Evolutionary conservation across 345 rosid species (phyloP).

Genomic region (Eucalyptus tenuipes): DNA sequence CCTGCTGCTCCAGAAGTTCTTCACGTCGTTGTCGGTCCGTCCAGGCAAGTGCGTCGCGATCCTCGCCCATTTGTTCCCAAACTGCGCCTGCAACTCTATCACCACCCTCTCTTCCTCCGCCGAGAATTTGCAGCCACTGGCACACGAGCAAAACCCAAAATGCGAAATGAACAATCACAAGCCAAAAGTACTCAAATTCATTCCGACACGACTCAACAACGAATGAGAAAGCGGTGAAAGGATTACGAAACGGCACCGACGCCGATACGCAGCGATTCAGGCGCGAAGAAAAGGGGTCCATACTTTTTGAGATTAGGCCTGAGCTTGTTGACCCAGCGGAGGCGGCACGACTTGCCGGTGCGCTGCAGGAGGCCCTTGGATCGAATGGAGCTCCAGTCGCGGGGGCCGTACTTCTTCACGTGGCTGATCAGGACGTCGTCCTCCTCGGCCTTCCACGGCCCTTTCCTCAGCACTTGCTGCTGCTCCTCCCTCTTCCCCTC

Average conservation of each 20-base stretch:
- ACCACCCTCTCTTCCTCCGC: conserved; percentile 81
- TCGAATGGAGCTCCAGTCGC: conserved; percentile 99
- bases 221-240: not conserved
- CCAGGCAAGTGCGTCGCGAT: conserved; percentile 82
- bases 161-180: not conserved
- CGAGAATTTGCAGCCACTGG: conserved; percentile 84
- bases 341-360: conserved; percentile 94
- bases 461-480: conserved; percentile 40
- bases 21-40: conserved; percentile 87
- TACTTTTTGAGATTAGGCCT: conserved; percentile 86
- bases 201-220: accelerated
- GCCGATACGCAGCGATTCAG: not conserved
- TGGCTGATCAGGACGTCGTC: conserved; percentile 68
- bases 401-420: conserved; percentile 65
- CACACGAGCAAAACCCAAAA: not conserved
- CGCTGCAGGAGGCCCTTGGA: conserved; percentile 89
- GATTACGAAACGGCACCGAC: not conserved
- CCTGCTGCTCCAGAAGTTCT: conserved; percentile 96
- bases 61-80: conserved; percentile 95
- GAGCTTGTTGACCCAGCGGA: conserved; percentile 97
- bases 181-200: not conserved
- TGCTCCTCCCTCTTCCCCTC: conserved; percentile 24
- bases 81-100: conserved; percentile 72
- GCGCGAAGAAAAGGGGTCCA: not conserved
- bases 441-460: conserved; percentile 94